Evolutionary conservation across 345 rosid genomes (phyloP), one percentile per base, ranked within the genome.

Genomic region (Eucalyptus caleyi): DNA sequence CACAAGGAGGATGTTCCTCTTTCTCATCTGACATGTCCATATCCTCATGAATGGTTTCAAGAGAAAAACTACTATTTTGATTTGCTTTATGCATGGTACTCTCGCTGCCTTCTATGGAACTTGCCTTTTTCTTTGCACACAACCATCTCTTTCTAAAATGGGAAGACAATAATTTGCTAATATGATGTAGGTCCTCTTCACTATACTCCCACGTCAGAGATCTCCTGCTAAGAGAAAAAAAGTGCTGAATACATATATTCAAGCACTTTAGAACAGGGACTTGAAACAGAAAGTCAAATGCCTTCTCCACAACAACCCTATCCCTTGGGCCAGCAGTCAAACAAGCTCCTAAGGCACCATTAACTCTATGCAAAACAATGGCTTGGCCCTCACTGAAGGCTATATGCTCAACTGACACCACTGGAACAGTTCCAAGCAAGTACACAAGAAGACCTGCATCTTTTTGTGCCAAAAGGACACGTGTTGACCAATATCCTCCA

Each of bases 401-500:
- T 42, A 88, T 80, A 34, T 91, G 89, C 45, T 65, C 86, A 45
- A 30, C 86, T 59, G 93, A 89, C 30, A 89, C 90, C 83, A 69
- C 72, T 53, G 89, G 95, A 88, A 95, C 88, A 88, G 93, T 91
- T 45, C 92, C 94, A 82, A 96, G 94, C 93, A 95, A 92, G 89
- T 91, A 90, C 89, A 93, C 91, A 65, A 95, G 90, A 87, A 97
- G 92, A 59, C 83, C 53, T 16, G 96, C 95, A 89, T 97, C 99
- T 87, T 92, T 94, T 92, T 97, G 98, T 60, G 95, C 95, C 92
- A 95, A 91, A 87, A 97, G 91, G 94, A 93, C 91, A 92, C 89
- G 89, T 60, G 86, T 65, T 51, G 99, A 96, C 99, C 98, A 97
- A 92, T 95, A 95, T 88, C 99, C 99, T 91, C 99, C 99, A 87